A percentile compares a stretch with the other conserved stretches of the same genome.
Conservation (phyloP, 2,329 filamentous ascomycete genomes). For the Leptosphaerulina australis region DNA sequence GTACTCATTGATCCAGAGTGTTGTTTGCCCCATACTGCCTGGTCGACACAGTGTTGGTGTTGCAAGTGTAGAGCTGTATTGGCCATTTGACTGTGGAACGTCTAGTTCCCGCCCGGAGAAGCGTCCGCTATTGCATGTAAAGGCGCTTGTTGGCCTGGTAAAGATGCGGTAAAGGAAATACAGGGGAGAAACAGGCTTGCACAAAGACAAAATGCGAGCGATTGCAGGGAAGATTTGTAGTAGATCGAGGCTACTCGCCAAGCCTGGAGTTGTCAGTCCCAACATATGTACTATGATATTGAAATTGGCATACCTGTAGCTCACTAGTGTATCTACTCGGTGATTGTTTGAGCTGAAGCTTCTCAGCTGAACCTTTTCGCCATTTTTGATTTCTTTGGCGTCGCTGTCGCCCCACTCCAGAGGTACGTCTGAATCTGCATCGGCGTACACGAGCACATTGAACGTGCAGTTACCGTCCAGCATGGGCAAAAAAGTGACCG, state of each 20-base stretch:
- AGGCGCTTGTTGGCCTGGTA: background rate
- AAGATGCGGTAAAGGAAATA: constrained; percentile 1
- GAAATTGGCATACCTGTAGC: constrained; percentile 67
- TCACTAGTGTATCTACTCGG: constrained; percentile 92
- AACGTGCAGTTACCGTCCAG: constrained; percentile 95
- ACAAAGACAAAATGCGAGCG: constrained; percentile 10
- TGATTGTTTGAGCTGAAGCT: constrained; percentile 97
- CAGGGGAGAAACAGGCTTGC: constrained; percentile 12
- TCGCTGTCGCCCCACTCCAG: constrained; percentile 99
- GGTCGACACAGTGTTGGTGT: background rate
- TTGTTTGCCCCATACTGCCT: background rate
- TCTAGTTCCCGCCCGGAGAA: background rate
- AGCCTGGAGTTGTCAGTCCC: constrained; percentile 15
- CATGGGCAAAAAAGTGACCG: constrained; percentile 94
- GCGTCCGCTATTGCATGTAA: constrained; percentile 4
- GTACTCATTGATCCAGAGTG: background rate
- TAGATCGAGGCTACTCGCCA: constrained; percentile 14
- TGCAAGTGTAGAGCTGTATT: background rate
- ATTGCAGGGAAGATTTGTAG: constrained; percentile 9
- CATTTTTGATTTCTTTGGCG: constrained; percentile 93
- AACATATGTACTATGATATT: constrained; percentile 19
- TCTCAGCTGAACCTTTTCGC: constrained; percentile 91
- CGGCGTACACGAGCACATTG: constrained; percentile 97
- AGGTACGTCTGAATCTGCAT: constrained; percentile 94
- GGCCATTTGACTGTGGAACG: background rate